Evolutionary conservation across 805 yeast genomes (phyloP).

Genomic region (Jamesozyma piceae): DNA sequence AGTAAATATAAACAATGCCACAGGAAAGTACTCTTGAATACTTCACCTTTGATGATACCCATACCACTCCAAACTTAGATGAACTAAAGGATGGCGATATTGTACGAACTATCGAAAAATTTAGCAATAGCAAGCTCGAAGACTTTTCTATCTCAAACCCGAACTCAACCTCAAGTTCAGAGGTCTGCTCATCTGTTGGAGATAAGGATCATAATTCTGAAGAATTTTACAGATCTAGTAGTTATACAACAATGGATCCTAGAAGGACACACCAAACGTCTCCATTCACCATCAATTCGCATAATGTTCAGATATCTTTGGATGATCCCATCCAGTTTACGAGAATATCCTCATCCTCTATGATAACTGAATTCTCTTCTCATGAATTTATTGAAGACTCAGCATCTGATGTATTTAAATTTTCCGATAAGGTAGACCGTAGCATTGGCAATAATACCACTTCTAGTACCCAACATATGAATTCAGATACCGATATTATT

Average conservation of each 20-base stretch:
- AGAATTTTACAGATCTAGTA: too few species aligned
- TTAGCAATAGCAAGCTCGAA: too few species aligned
- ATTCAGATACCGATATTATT: not conserved
- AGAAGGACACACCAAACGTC: constrained; percentile 15
- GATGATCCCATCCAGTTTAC: constrained; percentile 37
- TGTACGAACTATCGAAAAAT: too few species aligned
- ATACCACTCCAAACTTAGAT: not conserved
- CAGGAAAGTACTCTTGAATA: not conserved
- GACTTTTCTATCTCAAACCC: too few species aligned
- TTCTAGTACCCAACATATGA: not conserved
- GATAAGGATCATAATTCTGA: too few species aligned
- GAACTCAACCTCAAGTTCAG: too few species aligned
- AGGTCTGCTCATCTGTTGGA: too few species aligned
- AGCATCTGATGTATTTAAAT: not conserved
- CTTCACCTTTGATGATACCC: not conserved
- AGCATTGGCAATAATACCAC: not conserved
- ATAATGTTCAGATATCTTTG: constrained; percentile 13
- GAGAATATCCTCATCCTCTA: constrained; percentile 28
- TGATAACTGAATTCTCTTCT: constrained; percentile 17
- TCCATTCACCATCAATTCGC: constrained; percentile 13
- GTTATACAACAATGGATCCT: too few species aligned
- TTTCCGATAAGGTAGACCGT: not conserved
- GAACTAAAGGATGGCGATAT: not conserved
- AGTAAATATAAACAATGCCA: not conserved
- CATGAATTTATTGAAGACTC: constrained; percentile 5